phyloP scores from a whole-genome alignment of 2,329 filamentous ascomycete genomes.

The Chaetomiaceae sp. region DNA sequence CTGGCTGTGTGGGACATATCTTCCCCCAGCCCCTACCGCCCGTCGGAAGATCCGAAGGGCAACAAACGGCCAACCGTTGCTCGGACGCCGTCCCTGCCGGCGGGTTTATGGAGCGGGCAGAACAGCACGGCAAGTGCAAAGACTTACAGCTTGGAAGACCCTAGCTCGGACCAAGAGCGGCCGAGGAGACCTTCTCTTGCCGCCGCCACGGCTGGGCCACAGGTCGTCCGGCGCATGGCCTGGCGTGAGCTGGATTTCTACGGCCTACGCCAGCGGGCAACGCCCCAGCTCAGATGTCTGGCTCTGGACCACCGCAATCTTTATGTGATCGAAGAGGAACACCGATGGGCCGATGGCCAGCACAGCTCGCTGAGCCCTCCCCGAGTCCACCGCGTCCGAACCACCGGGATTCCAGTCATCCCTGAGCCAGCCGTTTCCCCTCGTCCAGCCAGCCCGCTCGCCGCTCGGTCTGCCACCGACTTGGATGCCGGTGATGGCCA shows the following conservation, averaged over 20 bases:
- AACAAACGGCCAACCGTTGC: conserved; percentile 31
- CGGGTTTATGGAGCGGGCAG: conserved; percentile 23
- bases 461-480: conserved; percentile 2
- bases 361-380: conserved; percentile 40
- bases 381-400: conserved; percentile 42
- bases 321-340: conserved; percentile 54
- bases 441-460: background rate
- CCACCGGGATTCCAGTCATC: conserved; percentile 51
- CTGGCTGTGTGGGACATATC: conserved; percentile 58
- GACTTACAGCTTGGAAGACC: background rate
- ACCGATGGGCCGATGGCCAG: conserved; percentile 44
- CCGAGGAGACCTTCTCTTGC: conserved; percentile 4
- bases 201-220: conserved; percentile 31
- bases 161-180: background rate
- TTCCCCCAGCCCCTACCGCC: conserved; percentile 42
- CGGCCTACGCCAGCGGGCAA: conserved; percentile 48
- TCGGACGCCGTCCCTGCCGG: conserved; percentile 11
- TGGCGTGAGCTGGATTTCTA: conserved; percentile 50
- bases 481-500: background rate
- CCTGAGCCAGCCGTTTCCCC: conserved; percentile 6
- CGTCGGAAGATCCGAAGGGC: conserved; percentile 46
- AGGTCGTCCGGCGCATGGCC: conserved; percentile 45
- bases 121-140: background rate
- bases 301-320: conserved; percentile 47
- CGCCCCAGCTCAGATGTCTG: conserved; percentile 47